Base-by-base conservation (phyloP, 768 basidiomycete species). In the Collybia mongolica region DNA sequence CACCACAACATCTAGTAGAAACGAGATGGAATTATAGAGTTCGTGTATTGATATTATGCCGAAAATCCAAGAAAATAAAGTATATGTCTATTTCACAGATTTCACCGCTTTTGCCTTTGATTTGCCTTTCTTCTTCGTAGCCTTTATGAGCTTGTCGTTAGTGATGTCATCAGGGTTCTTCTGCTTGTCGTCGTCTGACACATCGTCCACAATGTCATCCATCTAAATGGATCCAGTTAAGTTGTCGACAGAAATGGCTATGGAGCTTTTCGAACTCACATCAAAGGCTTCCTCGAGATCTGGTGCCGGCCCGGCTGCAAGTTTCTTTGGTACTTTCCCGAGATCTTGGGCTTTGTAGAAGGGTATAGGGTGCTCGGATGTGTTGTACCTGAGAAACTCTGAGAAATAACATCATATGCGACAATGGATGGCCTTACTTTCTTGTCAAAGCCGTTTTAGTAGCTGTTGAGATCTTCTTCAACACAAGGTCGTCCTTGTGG, bases 201-300 rank as follows among this genome's bases (percentile, higher is more conserved):
- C 67, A 1, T 77, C 85, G 1, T 72, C 73, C 0, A 68, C 64
- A 17, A 72, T 71, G 42, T 79, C 80, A 20, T 80, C 78, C 57
- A 72, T 61, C 79, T 75, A 47, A 8, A 24, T 15, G 24, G 29
- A 17, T 4, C 8, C 6, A 44, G 32, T n/a, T 26, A 39, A 39
- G 37, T 32, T 2, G n/a, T 41, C 40, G 19, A 29, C 54, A 26
- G 60, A 29, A 20, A 44, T 20, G 38, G 29, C 39, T 17, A 35
- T 18, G 29, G 4, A 14, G 35, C 15, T 23, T 26, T 43, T 43
- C 49, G 22, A 37, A 69, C 83, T 62, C 55, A 91, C 88, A 55
- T 90, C 93, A 55, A 86, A 89, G 0, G 86, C 94, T 44, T 98
- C 96, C 64, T 98, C 96, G 17, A 93, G 76, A 69, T 98, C 96